Percentiles rank a stretch among this genome's conserved stretches.
phyloP scores from a whole-genome alignment of 331 rosid species.

The Erythrophleum ivorense region DNA sequence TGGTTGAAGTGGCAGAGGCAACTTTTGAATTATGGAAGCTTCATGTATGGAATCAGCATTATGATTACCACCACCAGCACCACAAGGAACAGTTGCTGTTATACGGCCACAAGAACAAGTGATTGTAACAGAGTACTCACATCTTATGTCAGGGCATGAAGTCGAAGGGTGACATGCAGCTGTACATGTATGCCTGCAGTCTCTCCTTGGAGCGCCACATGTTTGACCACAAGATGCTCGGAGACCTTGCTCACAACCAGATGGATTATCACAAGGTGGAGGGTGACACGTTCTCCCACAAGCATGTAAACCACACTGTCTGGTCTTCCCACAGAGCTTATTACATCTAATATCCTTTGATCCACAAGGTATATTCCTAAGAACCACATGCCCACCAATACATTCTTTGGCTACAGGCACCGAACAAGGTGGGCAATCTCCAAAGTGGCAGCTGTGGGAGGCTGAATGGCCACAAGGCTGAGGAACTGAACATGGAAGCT shows the following conservation, averaged over 20 bases:
- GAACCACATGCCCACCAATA: slow-evolving; percentile 90
- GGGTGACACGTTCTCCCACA: slow-evolving; percentile 86
- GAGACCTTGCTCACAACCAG: slow-evolving; percentile 50
- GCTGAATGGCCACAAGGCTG: slow-evolving; percentile 91
- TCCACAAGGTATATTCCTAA: slow-evolving; percentile 93
- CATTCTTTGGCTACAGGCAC: slow-evolving; percentile 95
- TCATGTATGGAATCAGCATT: slow-evolving; percentile 67
- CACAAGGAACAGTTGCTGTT: slow-evolving; percentile 82
- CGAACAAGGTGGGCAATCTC: slow-evolving; percentile 93
- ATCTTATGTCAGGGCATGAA: slow-evolving; percentile 77
- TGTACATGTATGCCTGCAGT: slow-evolving; percentile 84
- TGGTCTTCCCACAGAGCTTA: slow-evolving; percentile 90
- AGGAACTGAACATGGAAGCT: slow-evolving; percentile 79
- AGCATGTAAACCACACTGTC: slow-evolving; percentile 92
- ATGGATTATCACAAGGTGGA: slow-evolving; percentile 67
- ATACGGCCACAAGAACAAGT: slow-evolving; percentile 84
- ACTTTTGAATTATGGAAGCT: slow-evolving; percentile 73
- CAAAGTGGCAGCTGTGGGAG: slow-evolving; percentile 95
- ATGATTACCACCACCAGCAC: slow-evolving; percentile 67
- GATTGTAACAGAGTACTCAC: slow-evolving; percentile 71
- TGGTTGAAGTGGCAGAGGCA: slow-evolving; percentile 75
- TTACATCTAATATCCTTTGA: slow-evolving; percentile 93
- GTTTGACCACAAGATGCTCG: slow-evolving; percentile 85
- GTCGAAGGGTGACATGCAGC: slow-evolving; percentile 84
- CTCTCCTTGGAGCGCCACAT: slow-evolving; percentile 92